Evolutionary conservation across 1,284 basidiomycete genomes (phyloP).

Genomic region (Sporisorium graminicola): DNA sequence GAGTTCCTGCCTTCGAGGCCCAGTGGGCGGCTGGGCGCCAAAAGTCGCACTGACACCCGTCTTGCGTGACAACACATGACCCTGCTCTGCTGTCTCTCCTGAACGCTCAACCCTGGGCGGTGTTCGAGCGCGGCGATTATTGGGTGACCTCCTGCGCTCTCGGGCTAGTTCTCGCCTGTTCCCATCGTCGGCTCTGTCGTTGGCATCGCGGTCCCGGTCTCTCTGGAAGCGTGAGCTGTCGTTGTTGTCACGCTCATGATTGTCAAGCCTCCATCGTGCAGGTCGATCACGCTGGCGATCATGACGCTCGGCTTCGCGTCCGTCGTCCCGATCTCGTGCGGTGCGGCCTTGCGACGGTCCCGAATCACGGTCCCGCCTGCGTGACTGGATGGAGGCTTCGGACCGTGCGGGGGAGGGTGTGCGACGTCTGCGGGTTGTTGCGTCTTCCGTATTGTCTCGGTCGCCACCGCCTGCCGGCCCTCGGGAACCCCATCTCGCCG

Average conservation of each 20-base stretch:
- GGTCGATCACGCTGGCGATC: constrained; percentile 28
- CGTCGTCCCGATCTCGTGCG: constrained; percentile 7
- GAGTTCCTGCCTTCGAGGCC: constrained; percentile 22
- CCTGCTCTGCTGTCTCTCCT: constrained; percentile 23
- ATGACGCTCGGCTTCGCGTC: constrained; percentile 11
- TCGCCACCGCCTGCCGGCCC: constrained; percentile 18
- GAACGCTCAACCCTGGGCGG: constrained; percentile 9
- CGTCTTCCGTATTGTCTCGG: constrained; percentile 3
- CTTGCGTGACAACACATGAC: constrained; percentile 37
- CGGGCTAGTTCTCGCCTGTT: not conserved
- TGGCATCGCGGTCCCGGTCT: constrained; percentile 7
- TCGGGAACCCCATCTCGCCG: constrained; percentile 20
- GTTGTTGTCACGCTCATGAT: constrained; percentile 5
- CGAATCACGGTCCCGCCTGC: constrained; percentile 16
- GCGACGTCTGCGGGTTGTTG: constrained; percentile 13
- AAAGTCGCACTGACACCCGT: constrained; percentile 16
- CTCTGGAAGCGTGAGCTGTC: not conserved
- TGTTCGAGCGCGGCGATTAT: constrained; percentile 18
- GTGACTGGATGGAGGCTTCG: constrained; percentile 22
- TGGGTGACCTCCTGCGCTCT: constrained; percentile 16
- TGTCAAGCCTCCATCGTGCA: constrained; percentile 35
- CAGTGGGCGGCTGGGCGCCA: constrained; percentile 27
- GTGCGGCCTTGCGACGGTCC: constrained; percentile 4
- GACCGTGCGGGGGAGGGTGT: constrained; percentile 34
- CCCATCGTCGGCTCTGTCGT: not conserved